Conservation (phyloP, 2,329 filamentous ascomycete species). For the Paecilomyces fulvus region DNA sequence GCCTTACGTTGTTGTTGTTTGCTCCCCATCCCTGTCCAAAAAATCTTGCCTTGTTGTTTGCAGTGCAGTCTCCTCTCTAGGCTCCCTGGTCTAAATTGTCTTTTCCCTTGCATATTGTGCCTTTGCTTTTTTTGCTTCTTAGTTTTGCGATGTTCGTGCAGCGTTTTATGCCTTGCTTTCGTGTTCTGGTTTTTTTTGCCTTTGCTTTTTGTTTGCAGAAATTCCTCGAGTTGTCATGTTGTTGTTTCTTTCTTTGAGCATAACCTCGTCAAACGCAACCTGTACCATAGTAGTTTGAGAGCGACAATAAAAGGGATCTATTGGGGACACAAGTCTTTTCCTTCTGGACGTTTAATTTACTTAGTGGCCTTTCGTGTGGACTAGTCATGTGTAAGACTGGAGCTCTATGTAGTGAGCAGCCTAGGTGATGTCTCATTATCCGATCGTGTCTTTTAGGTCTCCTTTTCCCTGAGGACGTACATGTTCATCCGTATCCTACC, state of each 20-base stretch:
- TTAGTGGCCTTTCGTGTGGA: too few species aligned
- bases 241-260: background rate
- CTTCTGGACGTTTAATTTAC: background rate
- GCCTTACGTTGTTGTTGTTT: background rate
- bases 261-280: constrained; percentile 2
- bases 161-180: background rate
- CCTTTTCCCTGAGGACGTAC: too few species aligned
- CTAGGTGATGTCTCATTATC: too few species aligned
- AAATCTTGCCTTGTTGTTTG: background rate
- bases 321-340: background rate
- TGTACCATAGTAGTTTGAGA: constrained; percentile 9
- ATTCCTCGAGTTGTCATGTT: constrained; percentile 1
- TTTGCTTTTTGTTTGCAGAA: constrained; percentile 1
- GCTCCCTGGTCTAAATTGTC: background rate
- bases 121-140: background rate
- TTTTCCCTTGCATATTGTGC: background rate
- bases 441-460: too few species aligned
- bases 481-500: too few species aligned
- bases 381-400: too few species aligned
- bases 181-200: background rate
- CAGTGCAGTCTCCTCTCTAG: constrained; percentile 4
- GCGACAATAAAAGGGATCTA: constrained; percentile 3
- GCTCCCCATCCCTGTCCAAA: constrained; percentile 2
- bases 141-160: background rate
- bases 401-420: too few species aligned